Evolutionary conservation across 2,329 filamentous ascomycete species (phyloP).

Genomic region (Claviceps cyperi): DNA sequence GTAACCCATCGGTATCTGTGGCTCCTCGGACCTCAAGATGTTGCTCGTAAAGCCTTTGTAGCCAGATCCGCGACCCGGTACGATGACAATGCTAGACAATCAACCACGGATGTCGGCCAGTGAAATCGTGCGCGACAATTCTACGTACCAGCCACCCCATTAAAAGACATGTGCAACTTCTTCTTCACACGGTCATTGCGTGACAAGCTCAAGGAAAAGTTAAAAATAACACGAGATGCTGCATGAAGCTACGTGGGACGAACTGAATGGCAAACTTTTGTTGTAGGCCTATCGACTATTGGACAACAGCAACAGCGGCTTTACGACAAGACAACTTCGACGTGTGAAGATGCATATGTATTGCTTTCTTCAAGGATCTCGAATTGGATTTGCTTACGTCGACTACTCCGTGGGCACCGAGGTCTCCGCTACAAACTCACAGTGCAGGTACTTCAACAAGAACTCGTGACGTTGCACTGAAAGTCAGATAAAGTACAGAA

Average conservation of each 20-base stretch:
- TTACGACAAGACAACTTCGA: background rate
- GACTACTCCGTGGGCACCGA: no score
- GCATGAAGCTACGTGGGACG: constrained; percentile 1
- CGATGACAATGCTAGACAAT: background rate
- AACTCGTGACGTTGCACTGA: no score
- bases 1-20: no score
- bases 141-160: background rate
- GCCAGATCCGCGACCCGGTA: background rate
- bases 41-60: no score
- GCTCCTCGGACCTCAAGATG: no score
- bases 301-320: background rate
- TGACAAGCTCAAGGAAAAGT: background rate
- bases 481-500: no score
- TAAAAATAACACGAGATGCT: constrained; percentile 1
- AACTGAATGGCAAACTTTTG: background rate
- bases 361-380: background rate
- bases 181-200: background rate
- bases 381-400: no score
- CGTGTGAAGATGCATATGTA: background rate
- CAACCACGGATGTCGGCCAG: background rate
- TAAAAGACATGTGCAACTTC: background rate
- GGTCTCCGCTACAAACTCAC: no score
- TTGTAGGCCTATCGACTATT: background rate
- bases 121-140: background rate
- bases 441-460: no score